phyloP scores from a whole-genome alignment of 192 early-diverging fungal genomes.

The Entomortierella beljakovae region DNA sequence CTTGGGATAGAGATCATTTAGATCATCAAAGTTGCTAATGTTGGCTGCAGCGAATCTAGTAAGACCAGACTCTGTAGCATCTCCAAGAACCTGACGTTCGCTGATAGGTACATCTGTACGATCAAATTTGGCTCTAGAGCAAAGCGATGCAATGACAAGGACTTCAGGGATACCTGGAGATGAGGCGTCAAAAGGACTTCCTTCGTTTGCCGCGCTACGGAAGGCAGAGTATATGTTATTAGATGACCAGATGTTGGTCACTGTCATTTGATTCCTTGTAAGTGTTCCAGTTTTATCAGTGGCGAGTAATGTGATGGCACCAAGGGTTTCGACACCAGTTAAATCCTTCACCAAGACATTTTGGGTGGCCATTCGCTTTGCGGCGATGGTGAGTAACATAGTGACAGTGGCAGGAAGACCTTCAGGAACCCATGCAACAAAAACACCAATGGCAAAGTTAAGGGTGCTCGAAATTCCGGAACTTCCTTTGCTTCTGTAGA shows the following conservation, averaged over 20 bases:
- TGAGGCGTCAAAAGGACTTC: constrained; percentile 57
- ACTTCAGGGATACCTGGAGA: constrained; percentile 79
- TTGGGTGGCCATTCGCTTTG: constrained; percentile 90
- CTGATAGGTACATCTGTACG: constrained; percentile 85
- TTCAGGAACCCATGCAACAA: constrained; percentile 93
- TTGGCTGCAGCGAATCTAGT: constrained; percentile 82
- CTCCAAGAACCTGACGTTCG: constrained; percentile 86
- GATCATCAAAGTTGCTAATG: constrained; percentile 78
- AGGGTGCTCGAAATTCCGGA: constrained; percentile 72
- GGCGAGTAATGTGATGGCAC: constrained; percentile 95
- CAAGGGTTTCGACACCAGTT: constrained; percentile 96
- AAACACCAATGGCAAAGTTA: constrained; percentile 91
- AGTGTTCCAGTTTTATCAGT: constrained; percentile 98
- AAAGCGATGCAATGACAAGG: constrained; percentile 81
- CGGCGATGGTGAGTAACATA: constrained; percentile 94
- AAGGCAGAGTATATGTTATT: constrained; percentile 69
- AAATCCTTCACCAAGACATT: constrained; percentile 96
- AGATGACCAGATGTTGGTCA: constrained; percentile 90
- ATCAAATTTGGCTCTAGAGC: constrained; percentile 91
- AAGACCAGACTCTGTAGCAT: constrained; percentile 95
- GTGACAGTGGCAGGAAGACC: constrained; percentile 95
- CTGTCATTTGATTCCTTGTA: constrained; percentile 97
- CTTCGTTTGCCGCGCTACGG: constrained; percentile 48
- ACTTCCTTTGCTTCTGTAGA: constrained; percentile 50
- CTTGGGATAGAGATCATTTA: constrained; percentile 79